phyloP scores from a whole-genome alignment of 2,329 filamentous ascomycete species.

The Phaeosphaeria sp. region DNA sequence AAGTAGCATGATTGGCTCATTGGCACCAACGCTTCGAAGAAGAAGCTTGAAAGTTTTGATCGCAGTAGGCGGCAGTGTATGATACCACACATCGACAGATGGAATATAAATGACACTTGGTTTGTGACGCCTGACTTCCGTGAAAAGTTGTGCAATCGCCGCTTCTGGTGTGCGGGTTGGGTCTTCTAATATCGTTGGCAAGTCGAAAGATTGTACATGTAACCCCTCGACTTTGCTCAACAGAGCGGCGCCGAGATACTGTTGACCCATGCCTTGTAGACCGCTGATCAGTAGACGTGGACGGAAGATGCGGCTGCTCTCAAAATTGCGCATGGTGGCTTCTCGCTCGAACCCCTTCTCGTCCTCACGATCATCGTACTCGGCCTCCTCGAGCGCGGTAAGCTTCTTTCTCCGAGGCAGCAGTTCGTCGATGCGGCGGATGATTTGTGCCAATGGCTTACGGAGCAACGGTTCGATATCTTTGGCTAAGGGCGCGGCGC shows the following conservation, averaged over 20 bases:
- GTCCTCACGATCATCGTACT: conserved; percentile 85
- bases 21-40: conserved; percentile 81
- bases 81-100: conserved; percentile 86
- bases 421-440: conserved; percentile 72
- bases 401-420: conserved; percentile 85
- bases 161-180: conserved; percentile 82
- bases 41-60: conserved; percentile 85
- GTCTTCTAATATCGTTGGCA: conserved; percentile 85
- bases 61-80: conserved; percentile 67
- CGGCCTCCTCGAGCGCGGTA: conserved; percentile 90
- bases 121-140: conserved; percentile 91
- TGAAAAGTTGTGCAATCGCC: conserved; percentile 87
- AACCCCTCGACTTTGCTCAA: conserved; percentile 91
- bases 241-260: conserved; percentile 83
- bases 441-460: conserved; percentile 73
- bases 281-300: conserved; percentile 86
- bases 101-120: conserved; percentile 96
- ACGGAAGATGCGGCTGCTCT: conserved; percentile 84
- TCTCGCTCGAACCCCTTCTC: conserved; percentile 87
- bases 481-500: conserved; percentile 79
- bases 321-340: conserved; percentile 74
- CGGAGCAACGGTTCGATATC: conserved; percentile 82
- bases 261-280: conserved; percentile 88
- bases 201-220: conserved; percentile 92
- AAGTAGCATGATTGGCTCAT: conserved; percentile 85